Evolutionary conservation across 148 eudicot species (phyloP), one percentile per base, ranked within the genome.

Genomic region (Amaranthus cruentus): DNA sequence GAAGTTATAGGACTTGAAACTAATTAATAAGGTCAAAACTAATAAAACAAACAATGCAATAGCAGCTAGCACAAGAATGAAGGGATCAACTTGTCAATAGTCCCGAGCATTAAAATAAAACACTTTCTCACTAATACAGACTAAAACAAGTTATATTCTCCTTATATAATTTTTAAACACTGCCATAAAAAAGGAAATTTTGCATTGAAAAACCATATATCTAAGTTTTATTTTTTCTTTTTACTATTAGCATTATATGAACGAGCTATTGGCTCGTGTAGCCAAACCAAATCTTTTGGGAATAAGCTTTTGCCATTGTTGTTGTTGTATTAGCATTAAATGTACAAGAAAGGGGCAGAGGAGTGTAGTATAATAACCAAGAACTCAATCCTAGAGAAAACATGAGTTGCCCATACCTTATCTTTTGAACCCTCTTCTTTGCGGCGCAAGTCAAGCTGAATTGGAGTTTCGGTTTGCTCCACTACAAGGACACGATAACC

Each of bases 401-500:
- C 55, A 46, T 47, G 55, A 55, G 57, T 28, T 13, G 54, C 58
- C 47, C 75, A 71, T 59, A 95, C 99, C 97, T 95, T 95, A 81
- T 95, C 99, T 86, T 88, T 95, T 14, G 92, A 87, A 77, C 99
- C 97, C 54, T 86, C 81, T 70, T 88, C 89, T 81, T 70, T 87
- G 78, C 96, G 88, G 73, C 99, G 99, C 60, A 84, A 71, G 73
- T 92, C 97, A 80, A 92, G 89, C 84, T 95, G 99, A 55, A 86
- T 89, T 71, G 99, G 99, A 47, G 99, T 95, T 84, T 95, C 99
- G 68, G 94, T 92, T 84, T 95, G 99, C 88, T 95, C 99, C 68
- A 95, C 92, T 69, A 95, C 97, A 80, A 95, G 94, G 73, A 95
- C 96, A 69, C 99, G 84, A 79, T 90, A 95, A 49, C 99, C 99